These are phyloP conservation scores for Rhizopogon salebrosus DNA, from an alignment of 768 basidiomycete species.

Conservation along the genomic window DNA sequence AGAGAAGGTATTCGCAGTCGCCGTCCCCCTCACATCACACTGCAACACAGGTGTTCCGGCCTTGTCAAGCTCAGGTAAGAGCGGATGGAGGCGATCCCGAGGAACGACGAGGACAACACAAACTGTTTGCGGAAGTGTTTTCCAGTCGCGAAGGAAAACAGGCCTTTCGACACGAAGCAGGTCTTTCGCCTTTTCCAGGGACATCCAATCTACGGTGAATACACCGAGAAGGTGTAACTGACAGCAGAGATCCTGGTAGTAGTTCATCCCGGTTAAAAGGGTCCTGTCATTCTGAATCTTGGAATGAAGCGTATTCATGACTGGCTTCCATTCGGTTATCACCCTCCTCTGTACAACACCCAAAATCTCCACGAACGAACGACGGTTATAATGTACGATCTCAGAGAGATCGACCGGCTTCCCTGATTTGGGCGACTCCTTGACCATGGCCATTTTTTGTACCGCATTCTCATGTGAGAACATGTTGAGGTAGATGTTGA, in stretches of 20 bases:
- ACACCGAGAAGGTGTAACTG: slow-evolving; percentile 39
- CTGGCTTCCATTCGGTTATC: slow-evolving; percentile 35
- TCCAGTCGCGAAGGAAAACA: slow-evolving; percentile 26
- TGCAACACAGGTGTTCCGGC: slow-evolving; percentile 15
- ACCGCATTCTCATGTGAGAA: slow-evolving; percentile 24
- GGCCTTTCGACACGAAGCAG: slow-evolving; percentile 5
- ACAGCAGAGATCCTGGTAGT: slow-evolving; percentile 43
- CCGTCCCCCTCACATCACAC: slow-evolving; percentile 12
- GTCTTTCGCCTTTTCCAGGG: slow-evolving; percentile 6
- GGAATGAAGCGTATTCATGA: slow-evolving; percentile 31
- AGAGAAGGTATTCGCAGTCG: slow-evolving; percentile 11
- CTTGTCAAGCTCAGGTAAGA: slow-evolving; percentile 20
- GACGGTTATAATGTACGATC: slow-evolving; percentile 41
- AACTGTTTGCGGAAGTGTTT: slow-evolving; percentile 23
- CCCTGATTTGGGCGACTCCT: background rate
- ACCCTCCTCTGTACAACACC: slow-evolving; percentile 32
- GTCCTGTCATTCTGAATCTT: slow-evolving; percentile 7
- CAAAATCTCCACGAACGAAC: slow-evolving; percentile 43
- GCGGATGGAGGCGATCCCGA: slow-evolving; percentile 14
- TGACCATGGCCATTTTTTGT: slow-evolving; percentile 5
- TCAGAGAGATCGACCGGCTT: slow-evolving; percentile 6
- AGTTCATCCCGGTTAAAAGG: slow-evolving; percentile 21
- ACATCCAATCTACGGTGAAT: slow-evolving; percentile 23
- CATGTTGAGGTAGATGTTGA: slow-evolving; percentile 23
- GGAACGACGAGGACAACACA: slow-evolving; percentile 30